These are phyloP conservation scores for Nepenthes alata DNA, from an alignment of 179 eudicot genomes.

Conservation along the genomic window DNA sequence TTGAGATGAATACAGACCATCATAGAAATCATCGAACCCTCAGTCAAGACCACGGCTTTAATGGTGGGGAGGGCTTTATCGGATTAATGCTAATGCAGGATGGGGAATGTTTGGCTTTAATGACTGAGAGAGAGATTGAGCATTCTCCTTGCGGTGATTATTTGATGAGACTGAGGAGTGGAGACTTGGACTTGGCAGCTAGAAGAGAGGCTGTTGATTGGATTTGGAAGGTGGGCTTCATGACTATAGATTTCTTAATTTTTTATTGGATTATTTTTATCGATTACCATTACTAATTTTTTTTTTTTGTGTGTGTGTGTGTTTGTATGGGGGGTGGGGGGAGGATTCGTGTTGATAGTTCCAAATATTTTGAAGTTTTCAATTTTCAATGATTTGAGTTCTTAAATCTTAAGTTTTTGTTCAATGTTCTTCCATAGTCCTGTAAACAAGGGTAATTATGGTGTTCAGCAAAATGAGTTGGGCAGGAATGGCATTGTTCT, in stretches of 20 bases:
- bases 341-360: no score
- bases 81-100: slow-evolving; percentile 23
- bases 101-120: slow-evolving; percentile 35
- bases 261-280: neutral
- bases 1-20: neutral
- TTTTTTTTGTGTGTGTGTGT: no score
- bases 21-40: slow-evolving; percentile 6
- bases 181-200: slow-evolving; percentile 43
- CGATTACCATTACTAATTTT: no score
- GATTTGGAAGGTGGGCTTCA: slow-evolving; percentile 45
- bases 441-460: no score
- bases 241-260: neutral
- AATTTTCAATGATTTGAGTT: no score
- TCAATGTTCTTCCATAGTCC: no score
- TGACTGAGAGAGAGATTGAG: slow-evolving; percentile 41
- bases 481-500: no score
- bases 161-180: slow-evolving; percentile 38
- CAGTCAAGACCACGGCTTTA: slow-evolving; percentile 15
- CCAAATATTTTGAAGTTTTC: no score
- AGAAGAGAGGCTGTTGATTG: slow-evolving; percentile 53
- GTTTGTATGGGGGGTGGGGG: no score
- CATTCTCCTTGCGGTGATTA: slow-evolving; percentile 39
- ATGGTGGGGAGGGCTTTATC: slow-evolving; percentile 8
- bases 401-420: no score
- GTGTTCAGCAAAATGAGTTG: no score